Conservation (phyloP, 768 basidiomycete species). For the Tulasnella sp. region DNA sequence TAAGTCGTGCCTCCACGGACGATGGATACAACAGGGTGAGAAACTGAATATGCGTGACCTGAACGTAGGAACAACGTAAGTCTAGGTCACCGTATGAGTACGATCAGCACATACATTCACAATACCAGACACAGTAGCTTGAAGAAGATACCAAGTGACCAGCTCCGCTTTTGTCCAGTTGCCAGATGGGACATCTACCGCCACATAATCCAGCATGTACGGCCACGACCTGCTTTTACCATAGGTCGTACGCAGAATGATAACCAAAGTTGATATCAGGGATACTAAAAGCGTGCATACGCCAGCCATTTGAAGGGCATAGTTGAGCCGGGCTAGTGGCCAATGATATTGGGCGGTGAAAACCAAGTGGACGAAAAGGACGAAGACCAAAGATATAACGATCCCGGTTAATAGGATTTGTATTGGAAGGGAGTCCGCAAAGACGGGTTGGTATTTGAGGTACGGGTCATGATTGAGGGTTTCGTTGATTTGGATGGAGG, state of each 20-base stretch:
- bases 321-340: constrained; percentile 88
- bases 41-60: constrained; percentile 98
- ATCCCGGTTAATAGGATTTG: constrained; percentile 82
- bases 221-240: constrained; percentile 71
- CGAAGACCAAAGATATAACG: constrained; percentile 66
- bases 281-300: constrained; percentile 69
- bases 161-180: constrained; percentile 55
- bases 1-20: constrained; percentile 69
- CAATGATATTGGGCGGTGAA: constrained; percentile 96
- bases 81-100: not conserved
- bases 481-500: constrained; percentile 8
- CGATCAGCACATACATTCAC: constrained; percentile 55
- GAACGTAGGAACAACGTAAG: not conserved
- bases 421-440: constrained; percentile 78
- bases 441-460: constrained; percentile 60
- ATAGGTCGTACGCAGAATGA: constrained; percentile 50
- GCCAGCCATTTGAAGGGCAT: constrained; percentile 73
- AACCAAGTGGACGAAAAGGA: constrained; percentile 81
- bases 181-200: constrained; percentile 59
- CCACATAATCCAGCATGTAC: constrained; percentile 89
- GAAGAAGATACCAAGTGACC: constrained; percentile 78
- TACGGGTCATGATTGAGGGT: constrained; percentile 47
- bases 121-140: constrained; percentile 67
- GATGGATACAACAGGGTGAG: constrained; percentile 92
- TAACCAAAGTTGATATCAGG: constrained; percentile 60